A percentile compares a stretch with the other conserved stretches of the same genome.
Evolutionary conservation across 352 stramenopile species (phyloP).

Genomic region (Globisporangium heterothallicum): DNA sequence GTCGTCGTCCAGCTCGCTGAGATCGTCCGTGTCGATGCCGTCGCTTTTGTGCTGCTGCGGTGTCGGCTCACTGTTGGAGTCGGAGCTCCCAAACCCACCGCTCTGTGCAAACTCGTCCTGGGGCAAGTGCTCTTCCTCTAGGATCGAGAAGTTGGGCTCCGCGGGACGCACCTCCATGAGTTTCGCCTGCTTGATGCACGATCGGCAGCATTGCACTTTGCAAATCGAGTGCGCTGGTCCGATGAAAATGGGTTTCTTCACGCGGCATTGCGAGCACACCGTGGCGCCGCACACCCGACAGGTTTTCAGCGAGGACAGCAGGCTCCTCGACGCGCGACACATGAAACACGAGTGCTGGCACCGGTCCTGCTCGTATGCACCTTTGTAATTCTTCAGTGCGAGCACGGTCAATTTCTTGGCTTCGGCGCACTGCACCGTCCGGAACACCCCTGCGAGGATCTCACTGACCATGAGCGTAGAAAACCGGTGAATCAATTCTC

Average conservation of each 20-base stretch:
- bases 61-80: background rate
- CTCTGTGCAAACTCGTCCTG: background rate
- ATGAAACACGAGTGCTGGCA: constrained; percentile 12
- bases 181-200: constrained; percentile 26
- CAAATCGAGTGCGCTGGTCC: constrained; percentile 12
- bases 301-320: constrained; percentile 15
- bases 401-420: constrained; percentile 56
- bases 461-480: constrained; percentile 23
- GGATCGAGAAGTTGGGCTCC: constrained; percentile 9
- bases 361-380: background rate
- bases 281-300: constrained; percentile 20
- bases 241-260: constrained; percentile 27
- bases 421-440: constrained; percentile 33
- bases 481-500: constrained; percentile 25
- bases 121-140: constrained; percentile 11
- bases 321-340: constrained; percentile 12
- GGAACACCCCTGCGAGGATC: constrained; percentile 31
- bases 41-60: background rate
- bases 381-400: constrained; percentile 11
- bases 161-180: constrained; percentile 17
- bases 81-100: background rate
- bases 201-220: constrained; percentile 26
- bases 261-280: constrained; percentile 20
- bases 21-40: background rate
- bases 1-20: constrained; percentile 8